A percentile compares a stretch with the other conserved stretches of the same genome.
Conservation (phyloP, 2,329 filamentous ascomycete species). For the Sporothrix variecibatus region DNA sequence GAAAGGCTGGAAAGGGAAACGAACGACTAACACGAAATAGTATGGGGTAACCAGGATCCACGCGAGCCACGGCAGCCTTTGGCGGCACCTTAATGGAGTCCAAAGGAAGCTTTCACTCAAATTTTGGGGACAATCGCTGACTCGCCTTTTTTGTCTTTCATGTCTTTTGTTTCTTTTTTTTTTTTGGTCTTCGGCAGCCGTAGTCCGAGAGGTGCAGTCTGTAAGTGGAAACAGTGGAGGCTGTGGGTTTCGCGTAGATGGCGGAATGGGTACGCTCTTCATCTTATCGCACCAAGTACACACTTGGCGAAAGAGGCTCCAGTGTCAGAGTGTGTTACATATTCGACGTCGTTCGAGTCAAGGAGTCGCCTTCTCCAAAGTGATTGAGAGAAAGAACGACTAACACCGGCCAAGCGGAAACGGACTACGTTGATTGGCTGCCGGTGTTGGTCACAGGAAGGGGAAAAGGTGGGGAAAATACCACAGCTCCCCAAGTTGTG, state of each 20-base stretch:
- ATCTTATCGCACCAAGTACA: not conserved
- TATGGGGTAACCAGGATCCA: not conserved
- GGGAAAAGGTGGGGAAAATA: not conserved
- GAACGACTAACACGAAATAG: not conserved
- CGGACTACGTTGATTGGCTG: not conserved
- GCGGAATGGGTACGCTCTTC: not conserved
- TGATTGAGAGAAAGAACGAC: not conserved
- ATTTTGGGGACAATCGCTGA: not conserved
- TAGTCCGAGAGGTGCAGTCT: not conserved
- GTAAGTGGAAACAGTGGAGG: not conserved
- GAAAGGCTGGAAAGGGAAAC: not conserved
- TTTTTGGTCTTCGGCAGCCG: not conserved
- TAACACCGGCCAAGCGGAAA: slow-evolving; percentile 11
- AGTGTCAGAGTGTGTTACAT: no score
- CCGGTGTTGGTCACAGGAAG: not conserved
- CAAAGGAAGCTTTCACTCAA: not conserved
- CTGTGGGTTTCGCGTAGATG: not conserved
- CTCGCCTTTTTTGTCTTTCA: not conserved
- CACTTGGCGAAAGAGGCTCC: no score
- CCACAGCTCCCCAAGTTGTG: not conserved
- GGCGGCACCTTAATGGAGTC: not conserved
- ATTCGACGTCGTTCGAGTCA: not conserved
- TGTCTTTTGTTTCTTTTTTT: not conserved
- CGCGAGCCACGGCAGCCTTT: not conserved
- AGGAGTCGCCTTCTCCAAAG: slow-evolving; percentile 6